Conservation (phyloP, 1,139 yeast genomes). For the Yamadazyma triangularis region DNA sequence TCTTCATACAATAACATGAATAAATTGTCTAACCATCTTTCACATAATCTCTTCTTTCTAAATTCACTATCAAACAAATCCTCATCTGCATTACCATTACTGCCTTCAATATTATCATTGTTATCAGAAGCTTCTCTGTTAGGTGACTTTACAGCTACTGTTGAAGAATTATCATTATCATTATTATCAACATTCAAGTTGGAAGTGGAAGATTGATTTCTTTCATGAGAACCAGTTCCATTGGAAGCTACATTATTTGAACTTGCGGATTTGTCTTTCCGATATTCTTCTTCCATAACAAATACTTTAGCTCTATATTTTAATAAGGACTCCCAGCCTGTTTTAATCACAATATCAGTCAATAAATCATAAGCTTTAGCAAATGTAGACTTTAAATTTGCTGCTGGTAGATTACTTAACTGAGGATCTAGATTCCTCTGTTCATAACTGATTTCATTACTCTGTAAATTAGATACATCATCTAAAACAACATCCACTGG, state of each 20-base stretch:
- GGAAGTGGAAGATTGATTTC: conserved; percentile 8
- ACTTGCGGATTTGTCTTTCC: conserved; percentile 35
- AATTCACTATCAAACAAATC: conserved; percentile 41
- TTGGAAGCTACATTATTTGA: conserved; percentile 10
- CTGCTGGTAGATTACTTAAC: conserved; percentile 69
- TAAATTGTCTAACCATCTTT: conserved; percentile 88
- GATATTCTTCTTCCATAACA: conserved; percentile 92
- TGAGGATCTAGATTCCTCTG: conserved; percentile 62
- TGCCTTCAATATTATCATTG: conserved; percentile 10
- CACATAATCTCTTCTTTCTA: conserved; percentile 79
- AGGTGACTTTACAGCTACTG: conserved; percentile 38
- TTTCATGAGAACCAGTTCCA: conserved; percentile 4
- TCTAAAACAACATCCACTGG: conserved; percentile 77
- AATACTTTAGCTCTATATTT: conserved; percentile 78
- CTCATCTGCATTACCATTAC: conserved; percentile 10
- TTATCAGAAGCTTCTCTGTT: too few species aligned
- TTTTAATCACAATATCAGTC: conserved; percentile 62
- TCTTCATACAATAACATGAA: conserved; percentile 88
- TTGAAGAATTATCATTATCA: conserved; percentile 29
- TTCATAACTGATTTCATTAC: conserved; percentile 46
- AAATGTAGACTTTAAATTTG: conserved; percentile 73
- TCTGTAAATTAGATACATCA: conserved; percentile 52
- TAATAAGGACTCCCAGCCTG: conserved; percentile 90
- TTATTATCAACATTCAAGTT: conserved; percentile 11
- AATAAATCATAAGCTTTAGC: conserved; percentile 74